Base-by-base conservation (phyloP, 2,329 filamentous ascomycete species). In the Dothistroma septosporum region DNA sequence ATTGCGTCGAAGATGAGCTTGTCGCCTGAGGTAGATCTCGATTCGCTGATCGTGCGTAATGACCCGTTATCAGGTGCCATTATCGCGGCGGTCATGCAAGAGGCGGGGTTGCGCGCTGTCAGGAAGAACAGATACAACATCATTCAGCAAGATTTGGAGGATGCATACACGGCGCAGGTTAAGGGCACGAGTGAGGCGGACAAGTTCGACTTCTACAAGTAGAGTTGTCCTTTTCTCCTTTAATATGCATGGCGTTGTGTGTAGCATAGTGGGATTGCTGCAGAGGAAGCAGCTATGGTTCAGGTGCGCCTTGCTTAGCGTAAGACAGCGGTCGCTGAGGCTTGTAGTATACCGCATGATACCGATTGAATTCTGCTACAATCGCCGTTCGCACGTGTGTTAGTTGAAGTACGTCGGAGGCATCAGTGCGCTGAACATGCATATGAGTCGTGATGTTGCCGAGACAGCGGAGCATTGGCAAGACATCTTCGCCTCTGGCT, bases 111-210 rank as follows among this genome's bases (percentile, higher is more conserved):
- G 69, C 86, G 92, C 68, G 93, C 93, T 28, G 93, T 97, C 66
- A 85, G 93, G 72, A 97, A 97, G 87, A 97, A 99, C 79, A 83
- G 94, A 72, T 99, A 99, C 80, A 97, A 99, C 78, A 99, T 99
- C 76, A 97, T 99, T 72, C 94, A 99, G 81, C 87, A 85, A 64
- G 94, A 99, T 78, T 81, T 99, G 65, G 94, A 99, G 78, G 94
- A 97, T 76, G 94, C 94, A 49, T 99, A 99, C 78, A 92, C 92
- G 44, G 91, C 88, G 78, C 94, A 99, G 77, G 94, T 99, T 73
- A 97, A 97, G 86, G 91, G 85, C 41, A 83, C 85, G 53, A 82
- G 85, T 64, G 86, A 90, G 76, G 84, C 84, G 53, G 84, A 87
- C 73, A 84, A 87, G 80, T 95, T 95, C 74, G 92, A 97, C 76